A percentile compares a stretch with the other conserved stretches of the same genome.
Conservation (phyloP, 2,329 filamentous ascomycete species). For the Fusarium verrucosum region DNA sequence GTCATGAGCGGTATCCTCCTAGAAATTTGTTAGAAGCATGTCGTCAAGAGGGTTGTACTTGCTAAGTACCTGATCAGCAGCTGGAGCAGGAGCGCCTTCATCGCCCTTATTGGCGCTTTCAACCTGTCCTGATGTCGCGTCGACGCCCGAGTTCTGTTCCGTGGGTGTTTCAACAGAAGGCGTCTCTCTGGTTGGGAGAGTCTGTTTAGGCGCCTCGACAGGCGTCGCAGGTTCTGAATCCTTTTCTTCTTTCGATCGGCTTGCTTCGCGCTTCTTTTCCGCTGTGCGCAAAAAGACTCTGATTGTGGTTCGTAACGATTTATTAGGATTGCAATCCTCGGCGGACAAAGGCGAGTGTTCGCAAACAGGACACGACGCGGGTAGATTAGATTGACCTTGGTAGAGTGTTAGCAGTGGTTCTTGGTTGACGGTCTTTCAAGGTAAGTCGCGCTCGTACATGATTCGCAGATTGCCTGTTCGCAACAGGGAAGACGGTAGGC, state of each 20-base stretch:
- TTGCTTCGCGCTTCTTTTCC: conserved; percentile 85
- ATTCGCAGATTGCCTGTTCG: conserved; percentile 92
- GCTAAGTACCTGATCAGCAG: conserved; percentile 30
- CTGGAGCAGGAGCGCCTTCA: conserved; percentile 14
- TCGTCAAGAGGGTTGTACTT: not conserved
- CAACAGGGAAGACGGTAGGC: conserved; percentile 93
- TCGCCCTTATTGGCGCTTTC: conserved; percentile 8
- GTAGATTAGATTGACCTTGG: conserved; percentile 77
- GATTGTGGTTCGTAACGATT: conserved; percentile 89
- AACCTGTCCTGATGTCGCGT: conserved; percentile 9
- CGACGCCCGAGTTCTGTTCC: conserved; percentile 18
- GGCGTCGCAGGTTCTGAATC: conserved; percentile 54
- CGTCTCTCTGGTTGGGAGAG: conserved; percentile 42
- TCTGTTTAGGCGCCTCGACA: conserved; percentile 52
- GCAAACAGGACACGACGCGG: conserved; percentile 88
- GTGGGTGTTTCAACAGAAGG: conserved; percentile 31
- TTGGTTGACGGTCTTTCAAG: not conserved
- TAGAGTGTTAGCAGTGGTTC: conserved; percentile 22
- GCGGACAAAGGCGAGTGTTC: conserved; percentile 88
- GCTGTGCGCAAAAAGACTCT: conserved; percentile 90
- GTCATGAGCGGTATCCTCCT: conserved; percentile 10
- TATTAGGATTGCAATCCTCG: conserved; percentile 88
- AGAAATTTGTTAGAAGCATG: not conserved
- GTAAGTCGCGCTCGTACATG: conserved; percentile 67
- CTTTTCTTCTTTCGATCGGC: conserved; percentile 61